Base-by-base conservation (phyloP, 495 filamentous ascomycete species). In the Hyaloscypha hepaticicola region DNA sequence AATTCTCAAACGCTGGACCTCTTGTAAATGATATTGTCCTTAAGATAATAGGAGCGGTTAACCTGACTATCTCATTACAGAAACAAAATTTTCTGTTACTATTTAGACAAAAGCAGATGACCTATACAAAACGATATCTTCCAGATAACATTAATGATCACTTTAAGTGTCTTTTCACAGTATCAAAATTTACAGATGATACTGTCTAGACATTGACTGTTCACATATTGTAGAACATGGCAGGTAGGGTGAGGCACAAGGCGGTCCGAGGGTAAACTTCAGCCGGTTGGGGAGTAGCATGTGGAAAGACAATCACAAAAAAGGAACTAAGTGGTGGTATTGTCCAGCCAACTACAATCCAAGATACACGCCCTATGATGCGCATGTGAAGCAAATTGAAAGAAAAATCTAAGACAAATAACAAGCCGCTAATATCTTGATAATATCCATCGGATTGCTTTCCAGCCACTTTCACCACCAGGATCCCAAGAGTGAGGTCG, bases 311-410 rank as follows among this genome's bases (percentile, higher is more conserved):
- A 24, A 57, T 21, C 49, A 5, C 27, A 24, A 58, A 29, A 58
- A 41, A 58, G 33, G 38, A 64, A 53, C 34, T 16, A 34, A 38
- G 6, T 48, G 29, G n/a, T 64, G 52, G 59, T 64, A 59, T 58
- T 59, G 61, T 59, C 51, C 26, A 21, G 25, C 41, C 58, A 60
- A 60, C 41, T 26, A 29, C 9, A 60, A 5, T 33, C 31, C 5
- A 38, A n/a, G 21, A 31, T 55, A 21, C 7, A 24, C 22, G 50
- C 50, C 50, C 24, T 53, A 6, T 25, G 22, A 53, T 1, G 21
- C 21, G 50, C n/a, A 53, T 25, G 9, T 26, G 25, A 21, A 53
- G n/a, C 24, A 0, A 26, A 53, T 8, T 53, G 48, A 50, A 50
- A 50, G 22, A 24, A 19, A 19, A 19, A 6, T 19, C 22, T 19